Conservation (phyloP, 805 yeast genomes). For the Phaffomyces thermotolerans region DNA sequence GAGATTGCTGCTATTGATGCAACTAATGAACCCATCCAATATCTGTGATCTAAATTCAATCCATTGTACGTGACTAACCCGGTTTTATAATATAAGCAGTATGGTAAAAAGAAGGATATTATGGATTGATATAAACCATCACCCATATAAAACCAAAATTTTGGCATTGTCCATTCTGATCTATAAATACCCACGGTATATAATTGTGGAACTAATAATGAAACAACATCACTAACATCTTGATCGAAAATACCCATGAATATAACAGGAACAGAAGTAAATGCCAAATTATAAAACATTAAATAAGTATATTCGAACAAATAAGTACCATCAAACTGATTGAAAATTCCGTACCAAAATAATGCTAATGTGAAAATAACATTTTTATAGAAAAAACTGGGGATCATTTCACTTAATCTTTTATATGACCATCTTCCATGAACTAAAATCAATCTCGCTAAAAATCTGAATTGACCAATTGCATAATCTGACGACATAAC, state of each 20-base stretch:
- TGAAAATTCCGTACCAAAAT: constrained; percentile 75
- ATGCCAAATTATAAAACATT: constrained; percentile 78
- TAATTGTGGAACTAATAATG: constrained; percentile 66
- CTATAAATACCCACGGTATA: constrained; percentile 69
- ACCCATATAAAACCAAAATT: constrained; percentile 66
- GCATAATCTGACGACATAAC: constrained; percentile 87
- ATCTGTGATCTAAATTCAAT: constrained; percentile 60
- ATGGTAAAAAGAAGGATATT: constrained; percentile 69
- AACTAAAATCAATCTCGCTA: constrained; percentile 57
- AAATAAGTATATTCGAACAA: constrained; percentile 70
- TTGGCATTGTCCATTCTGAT: constrained; percentile 59
- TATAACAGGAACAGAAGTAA: constrained; percentile 75
- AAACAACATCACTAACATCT: constrained; percentile 65
- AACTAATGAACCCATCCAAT: constrained; percentile 61
- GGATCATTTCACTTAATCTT: constrained; percentile 77
- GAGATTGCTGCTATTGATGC: constrained; percentile 60
- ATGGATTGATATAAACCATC: constrained; percentile 76
- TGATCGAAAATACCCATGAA: constrained; percentile 76
- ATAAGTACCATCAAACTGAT: constrained; percentile 73
- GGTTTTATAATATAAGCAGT: constrained; percentile 39
- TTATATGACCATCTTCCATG: constrained; percentile 89
- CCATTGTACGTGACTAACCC: constrained; percentile 46
- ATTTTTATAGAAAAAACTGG: constrained; percentile 73
- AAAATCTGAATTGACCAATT: constrained; percentile 71
- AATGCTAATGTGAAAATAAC: constrained; percentile 66